Percentiles rank a stretch among this genome's conserved stretches.
phyloP scores from a whole-genome alignment of 768 basidiomycete species.

The Pleurotus cornucopiae region DNA sequence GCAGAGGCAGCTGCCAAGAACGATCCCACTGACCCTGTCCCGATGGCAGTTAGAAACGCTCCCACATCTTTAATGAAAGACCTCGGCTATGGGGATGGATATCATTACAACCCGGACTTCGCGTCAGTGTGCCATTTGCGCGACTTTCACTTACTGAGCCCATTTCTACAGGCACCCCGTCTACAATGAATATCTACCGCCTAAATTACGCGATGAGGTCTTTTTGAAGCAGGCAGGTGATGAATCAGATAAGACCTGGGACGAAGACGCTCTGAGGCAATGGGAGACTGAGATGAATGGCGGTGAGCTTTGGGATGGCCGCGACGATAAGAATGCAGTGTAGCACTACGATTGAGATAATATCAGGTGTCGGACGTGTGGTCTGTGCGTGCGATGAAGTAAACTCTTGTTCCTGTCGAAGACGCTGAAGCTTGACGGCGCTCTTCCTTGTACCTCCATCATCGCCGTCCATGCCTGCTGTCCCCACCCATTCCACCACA shows the following conservation, averaged over 20 bases:
- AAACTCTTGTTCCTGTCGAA: background rate
- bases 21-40: constrained; percentile 56
- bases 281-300: constrained; percentile 56
- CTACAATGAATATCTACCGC: constrained; percentile 57
- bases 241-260: constrained; percentile 46
- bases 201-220: constrained; percentile 33
- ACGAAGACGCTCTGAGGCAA: constrained; percentile 47
- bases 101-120: constrained; percentile 61
- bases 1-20: constrained; percentile 59
- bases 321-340: constrained; percentile 10
- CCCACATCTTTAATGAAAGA: constrained; percentile 69
- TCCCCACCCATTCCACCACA: background rate
- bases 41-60: constrained; percentile 72
- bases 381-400: constrained; percentile 9
- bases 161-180: constrained; percentile 52
- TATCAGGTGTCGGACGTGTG: background rate
- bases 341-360: background rate
- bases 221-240: constrained; percentile 45
- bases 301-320: constrained; percentile 46
- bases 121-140: constrained; percentile 26
- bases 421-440: background rate
- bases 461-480: constrained; percentile 3
- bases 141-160: background rate
- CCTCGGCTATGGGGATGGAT: constrained; percentile 62
- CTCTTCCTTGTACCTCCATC: background rate